These are phyloP conservation scores for Mucor lusitanicus DNA, from an alignment of 371 early-diverging fungal genomes.

Conservation along the genomic window DNA sequence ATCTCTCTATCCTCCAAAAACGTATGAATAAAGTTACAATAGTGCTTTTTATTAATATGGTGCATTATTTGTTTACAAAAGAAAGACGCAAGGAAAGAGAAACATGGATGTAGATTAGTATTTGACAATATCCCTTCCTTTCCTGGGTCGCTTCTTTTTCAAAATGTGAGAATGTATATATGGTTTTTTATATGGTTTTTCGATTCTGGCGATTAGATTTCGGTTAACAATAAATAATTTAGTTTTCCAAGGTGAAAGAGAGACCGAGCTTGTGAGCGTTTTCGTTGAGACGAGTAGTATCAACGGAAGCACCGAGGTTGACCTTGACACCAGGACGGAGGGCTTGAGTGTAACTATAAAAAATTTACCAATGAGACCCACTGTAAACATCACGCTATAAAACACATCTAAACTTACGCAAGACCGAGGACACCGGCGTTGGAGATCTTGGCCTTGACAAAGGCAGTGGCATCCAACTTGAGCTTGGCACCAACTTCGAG, in stretches of 20 bases:
- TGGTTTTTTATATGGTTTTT: neutral
- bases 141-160: neutral
- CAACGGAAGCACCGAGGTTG: conserved; percentile 88
- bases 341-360: conserved; percentile 79
- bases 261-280: conserved; percentile 96
- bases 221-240: conserved; percentile 24
- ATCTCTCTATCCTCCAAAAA: neutral
- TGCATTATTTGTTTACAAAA: conserved; percentile 2
- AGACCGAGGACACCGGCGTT: conserved; percentile 93
- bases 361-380: neutral
- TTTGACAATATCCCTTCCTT: neutral
- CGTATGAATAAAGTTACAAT: neutral
- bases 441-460: conserved; percentile 96
- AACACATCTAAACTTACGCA: conserved; percentile 44
- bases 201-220: neutral
- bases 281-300: conserved; percentile 89
- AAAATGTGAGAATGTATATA: neutral
- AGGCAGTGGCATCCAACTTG: conserved; percentile 84
- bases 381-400: neutral
- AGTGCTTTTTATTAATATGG: neutral
- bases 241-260: conserved; percentile 85
- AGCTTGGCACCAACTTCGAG: conserved; percentile 97
- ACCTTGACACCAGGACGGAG: conserved; percentile 96
- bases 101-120: neutral
- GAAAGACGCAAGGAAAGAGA: neutral